These are phyloP conservation scores for Silene coronaria DNA, from an alignment of 179 eudicot species.

Conservation along the genomic window DNA sequence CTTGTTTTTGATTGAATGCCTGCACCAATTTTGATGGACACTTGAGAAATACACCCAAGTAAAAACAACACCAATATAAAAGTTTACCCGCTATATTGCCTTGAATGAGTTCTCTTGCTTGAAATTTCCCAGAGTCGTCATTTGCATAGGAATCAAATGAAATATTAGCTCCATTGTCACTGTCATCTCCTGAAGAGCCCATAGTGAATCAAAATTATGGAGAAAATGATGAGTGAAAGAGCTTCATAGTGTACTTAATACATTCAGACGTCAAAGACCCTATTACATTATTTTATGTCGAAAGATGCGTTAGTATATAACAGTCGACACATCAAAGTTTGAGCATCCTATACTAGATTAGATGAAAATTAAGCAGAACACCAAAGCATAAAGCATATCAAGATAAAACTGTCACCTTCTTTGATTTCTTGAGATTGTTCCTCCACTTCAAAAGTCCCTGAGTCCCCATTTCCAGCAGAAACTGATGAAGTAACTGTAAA, in stretches of 20 bases:
- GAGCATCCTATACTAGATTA: not conserved
- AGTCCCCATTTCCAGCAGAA: slow-evolving; percentile 9
- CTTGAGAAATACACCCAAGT: not conserved
- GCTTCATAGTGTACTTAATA: not conserved
- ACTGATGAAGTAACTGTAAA: slow-evolving; percentile 1
- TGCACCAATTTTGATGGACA: not conserved
- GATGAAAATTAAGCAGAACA: slow-evolving; percentile 1
- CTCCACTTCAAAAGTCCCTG: not conserved
- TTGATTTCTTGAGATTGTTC: slow-evolving; percentile 1
- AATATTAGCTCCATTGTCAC: not conserved
- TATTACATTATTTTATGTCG: no score
- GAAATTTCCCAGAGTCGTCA: not conserved
- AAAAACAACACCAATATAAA: not conserved
- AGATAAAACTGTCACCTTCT: not conserved
- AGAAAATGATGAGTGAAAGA: not conserved
- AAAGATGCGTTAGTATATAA: not conserved
- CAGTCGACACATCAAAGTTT: not conserved
- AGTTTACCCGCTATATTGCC: not conserved
- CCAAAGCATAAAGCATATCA: not conserved
- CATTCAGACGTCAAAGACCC: not conserved
- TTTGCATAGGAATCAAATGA: not conserved
- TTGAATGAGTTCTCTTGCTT: slow-evolving; percentile 12
- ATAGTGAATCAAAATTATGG: not conserved
- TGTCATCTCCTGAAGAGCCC: slow-evolving; percentile 6
- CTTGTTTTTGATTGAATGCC: not conserved